A percentile compares a stretch with the other conserved stretches of the same genome.
phyloP scores from a whole-genome alignment of 106 monocot species.

The Xerophyta viscosa region DNA sequence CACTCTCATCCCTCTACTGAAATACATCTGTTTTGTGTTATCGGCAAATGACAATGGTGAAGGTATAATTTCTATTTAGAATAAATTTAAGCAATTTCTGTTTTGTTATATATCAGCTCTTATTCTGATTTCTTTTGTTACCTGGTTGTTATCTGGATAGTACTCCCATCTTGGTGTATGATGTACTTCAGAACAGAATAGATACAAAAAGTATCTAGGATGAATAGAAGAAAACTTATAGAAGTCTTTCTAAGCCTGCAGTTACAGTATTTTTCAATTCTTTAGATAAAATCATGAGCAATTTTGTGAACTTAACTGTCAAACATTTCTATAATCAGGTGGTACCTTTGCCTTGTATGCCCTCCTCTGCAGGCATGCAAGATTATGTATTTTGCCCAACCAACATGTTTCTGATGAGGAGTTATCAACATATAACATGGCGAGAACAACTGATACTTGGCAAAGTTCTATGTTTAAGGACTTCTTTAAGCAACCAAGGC shows the following conservation, averaged over 20 bases:
- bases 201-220: no score
- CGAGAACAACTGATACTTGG: constrained; percentile 27
- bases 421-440: constrained; percentile 44
- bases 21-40: constrained; percentile 57
- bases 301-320: background rate
- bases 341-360: constrained; percentile 86
- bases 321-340: constrained; percentile 27
- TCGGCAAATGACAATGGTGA: constrained; percentile 80
- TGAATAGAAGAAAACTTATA: no score
- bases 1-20: constrained; percentile 68
- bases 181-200: no score
- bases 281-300: background rate
- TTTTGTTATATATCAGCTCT: no score
- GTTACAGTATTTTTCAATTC: no score
- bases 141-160: no score
- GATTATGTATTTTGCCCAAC: constrained; percentile 52
- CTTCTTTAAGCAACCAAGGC: constrained; percentile 40
- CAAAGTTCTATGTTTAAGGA: constrained; percentile 36
- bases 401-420: constrained; percentile 67
- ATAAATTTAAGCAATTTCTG: no score
- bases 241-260: no score
- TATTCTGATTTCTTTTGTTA: no score
- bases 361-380: constrained; percentile 71
- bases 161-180: no score
- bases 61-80: constrained; percentile 36